Evolutionary conservation across 192 early-diverging fungal genomes (phyloP).

Genomic region (Diversispora epigaea): DNA sequence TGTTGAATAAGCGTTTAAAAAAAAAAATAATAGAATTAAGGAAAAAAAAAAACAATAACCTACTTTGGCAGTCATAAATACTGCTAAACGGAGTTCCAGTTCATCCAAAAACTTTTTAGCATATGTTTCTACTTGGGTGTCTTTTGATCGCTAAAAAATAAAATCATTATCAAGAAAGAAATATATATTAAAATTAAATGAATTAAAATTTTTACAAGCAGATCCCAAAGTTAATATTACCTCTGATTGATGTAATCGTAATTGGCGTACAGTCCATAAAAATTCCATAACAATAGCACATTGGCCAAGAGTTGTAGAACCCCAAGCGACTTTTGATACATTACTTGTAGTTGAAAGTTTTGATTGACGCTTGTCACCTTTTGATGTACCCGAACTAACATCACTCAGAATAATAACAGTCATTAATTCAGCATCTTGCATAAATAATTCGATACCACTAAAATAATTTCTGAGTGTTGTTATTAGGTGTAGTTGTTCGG

Average conservation of each 20-base stretch:
- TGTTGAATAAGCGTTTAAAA: too few species aligned
- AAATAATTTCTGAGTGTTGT: conserved; percentile 47
- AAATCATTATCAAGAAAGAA: not conserved
- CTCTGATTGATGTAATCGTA: conserved; percentile 25
- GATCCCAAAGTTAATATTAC: too few species aligned
- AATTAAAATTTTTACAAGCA: too few species aligned
- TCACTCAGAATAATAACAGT: conserved; percentile 55
- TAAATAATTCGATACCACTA: conserved; percentile 51
- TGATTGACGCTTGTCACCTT: not conserved
- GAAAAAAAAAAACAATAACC: not conserved
- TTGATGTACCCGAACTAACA: conserved; percentile 36
- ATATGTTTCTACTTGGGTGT: conserved; percentile 47
- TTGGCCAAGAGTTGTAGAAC: conserved; percentile 56
- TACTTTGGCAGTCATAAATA: conserved; percentile 49
- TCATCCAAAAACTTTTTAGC: conserved; percentile 61
- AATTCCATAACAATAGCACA: conserved; percentile 54
- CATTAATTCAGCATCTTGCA: conserved; percentile 58
- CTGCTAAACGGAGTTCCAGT: conserved; percentile 49
- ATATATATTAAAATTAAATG: not conserved
- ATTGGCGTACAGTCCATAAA: conserved; percentile 44
- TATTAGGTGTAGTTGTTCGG: conserved; percentile 44
- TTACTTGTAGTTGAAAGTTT: not conserved
- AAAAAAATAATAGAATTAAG: too few species aligned
- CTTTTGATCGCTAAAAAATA: conserved; percentile 18
- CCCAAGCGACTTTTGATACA: conserved; percentile 36